Conservation (phyloP, 805 yeast genomes). For the Candida saitoana region DNA sequence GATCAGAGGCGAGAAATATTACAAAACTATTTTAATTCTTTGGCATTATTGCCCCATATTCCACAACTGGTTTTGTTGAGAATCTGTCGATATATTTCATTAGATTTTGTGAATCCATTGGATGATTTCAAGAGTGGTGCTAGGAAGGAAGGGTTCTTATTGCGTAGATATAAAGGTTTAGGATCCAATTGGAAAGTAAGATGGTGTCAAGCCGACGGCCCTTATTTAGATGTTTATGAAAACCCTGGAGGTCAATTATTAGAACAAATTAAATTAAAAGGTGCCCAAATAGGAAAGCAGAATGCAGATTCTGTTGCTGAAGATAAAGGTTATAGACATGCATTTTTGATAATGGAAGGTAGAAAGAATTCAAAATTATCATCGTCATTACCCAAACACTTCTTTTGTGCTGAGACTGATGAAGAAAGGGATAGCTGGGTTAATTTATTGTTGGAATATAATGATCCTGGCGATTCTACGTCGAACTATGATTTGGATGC, state of each 20-base stretch:
- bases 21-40: conserved; percentile 54
- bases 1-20: conserved; percentile 55
- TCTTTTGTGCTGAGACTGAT: conserved; percentile 75
- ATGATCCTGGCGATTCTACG: conserved; percentile 13
- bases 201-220: conserved; percentile 64
- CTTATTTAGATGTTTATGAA: conserved; percentile 54
- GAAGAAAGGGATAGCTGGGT: conserved; percentile 76
- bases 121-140: conserved; percentile 52
- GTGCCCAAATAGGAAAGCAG: conserved; percentile 56
- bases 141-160: conserved; percentile 58
- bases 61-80: conserved; percentile 49
- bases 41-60: conserved; percentile 55
- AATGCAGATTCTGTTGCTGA: conserved; percentile 38
- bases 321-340: conserved; percentile 53
- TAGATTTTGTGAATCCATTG: conserved; percentile 60
- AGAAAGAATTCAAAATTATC: conserved; percentile 31
- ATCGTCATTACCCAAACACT: conserved; percentile 46
- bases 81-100: conserved; percentile 62
- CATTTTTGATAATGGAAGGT: conserved; percentile 51
- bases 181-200: conserved; percentile 64
- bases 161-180: conserved; percentile 61
- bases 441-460: conserved; percentile 34
- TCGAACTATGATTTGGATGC: conserved; percentile 1
- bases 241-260: conserved; percentile 48
- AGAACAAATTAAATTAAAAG: conserved; percentile 49